These are phyloP conservation scores for Cornus suecica DNA, from an alignment of 148 eudicot species.

Conservation along the genomic window DNA sequence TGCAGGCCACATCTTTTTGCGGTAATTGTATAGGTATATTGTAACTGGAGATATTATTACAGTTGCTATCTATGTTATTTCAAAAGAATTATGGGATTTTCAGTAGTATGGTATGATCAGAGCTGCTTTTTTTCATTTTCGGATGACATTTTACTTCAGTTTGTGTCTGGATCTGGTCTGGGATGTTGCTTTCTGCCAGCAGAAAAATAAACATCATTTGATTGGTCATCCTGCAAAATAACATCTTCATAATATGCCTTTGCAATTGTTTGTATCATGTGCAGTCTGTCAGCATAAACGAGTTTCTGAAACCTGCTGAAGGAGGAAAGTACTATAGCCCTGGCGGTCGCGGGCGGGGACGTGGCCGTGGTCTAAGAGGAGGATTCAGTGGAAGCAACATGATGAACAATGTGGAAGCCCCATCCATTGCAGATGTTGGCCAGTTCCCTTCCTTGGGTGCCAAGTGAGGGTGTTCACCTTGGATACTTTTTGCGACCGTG, in stretches of 20 bases:
- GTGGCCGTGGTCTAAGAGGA: slow-evolving; percentile 41
- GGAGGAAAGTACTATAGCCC: neutral
- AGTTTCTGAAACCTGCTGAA: neutral
- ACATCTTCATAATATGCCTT: neutral
- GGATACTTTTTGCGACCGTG: neutral
- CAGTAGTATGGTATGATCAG: neutral
- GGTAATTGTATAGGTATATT: too few relatives aligned
- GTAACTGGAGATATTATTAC: too few relatives aligned
- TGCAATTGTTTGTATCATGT: neutral
- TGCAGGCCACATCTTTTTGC: too few relatives aligned
- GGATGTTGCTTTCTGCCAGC: neutral
- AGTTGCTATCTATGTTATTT: too few relatives aligned
- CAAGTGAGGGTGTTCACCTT: slow-evolving; percentile 29
- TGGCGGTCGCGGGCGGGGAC: neutral
- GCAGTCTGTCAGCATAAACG: neutral
- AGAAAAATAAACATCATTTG: neutral
- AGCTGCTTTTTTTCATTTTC: neutral
- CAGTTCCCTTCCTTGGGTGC: slow-evolving; percentile 52
- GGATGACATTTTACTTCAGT: neutral
- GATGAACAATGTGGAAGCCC: slow-evolving; percentile 30
- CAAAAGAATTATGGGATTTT: too few relatives aligned
- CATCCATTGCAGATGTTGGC: slow-evolving; percentile 40
- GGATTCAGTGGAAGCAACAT: slow-evolving; percentile 36
- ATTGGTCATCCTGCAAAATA: neutral
- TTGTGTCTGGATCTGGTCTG: neutral